Base-by-base conservation (phyloP, 2,329 filamentous ascomycete genomes). In the Periconia macrospinosa region DNA sequence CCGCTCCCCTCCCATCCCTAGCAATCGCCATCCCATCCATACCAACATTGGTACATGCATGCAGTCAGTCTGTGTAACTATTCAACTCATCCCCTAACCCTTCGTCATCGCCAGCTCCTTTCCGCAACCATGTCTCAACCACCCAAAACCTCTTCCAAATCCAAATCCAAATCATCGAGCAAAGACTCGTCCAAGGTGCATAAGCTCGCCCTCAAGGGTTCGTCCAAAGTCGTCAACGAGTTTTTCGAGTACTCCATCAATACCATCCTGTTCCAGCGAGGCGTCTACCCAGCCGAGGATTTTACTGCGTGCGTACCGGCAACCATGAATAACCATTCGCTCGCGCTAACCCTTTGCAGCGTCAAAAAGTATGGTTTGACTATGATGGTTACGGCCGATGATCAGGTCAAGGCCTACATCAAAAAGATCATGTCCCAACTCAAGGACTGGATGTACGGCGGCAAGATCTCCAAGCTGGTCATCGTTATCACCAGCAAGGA, bases 321-420 rank as follows among this genome's bases (percentile, higher is more conserved):
- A n/a, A n/a, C n/a, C n/a, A n/a, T n/a, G n/a, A n/a, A n/a, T n/a
- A 3, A 33, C 20, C 14, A 20, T 15, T 41, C 19, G 11, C 33
- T 37, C 33, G 33, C 11, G 11, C 33, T 37, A 37, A 37, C 33
- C 15, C 15, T 37, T 35, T 77, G 72, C 41, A 83, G 85, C 13
- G 92, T 99, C 69, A 99, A 99, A 80, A 99, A 99, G 79, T 99
- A 99, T 88, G 94, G 94, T 67, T 85, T 99, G 68, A 97, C 96
- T 69, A 96, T 97, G 92, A 89, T 96, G 67, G 92, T 97, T 48
- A 95, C 93, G 30, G 86, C 92, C 59, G 94, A 99, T 74, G 94
- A 97, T 79, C 93, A 99, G 78, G 94, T 99, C 72, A 96, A 96
- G 77, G 91, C 92, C 30, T 99, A 99, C 78, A 96, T 99, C 81